Conservation (phyloP, 1,139 yeast species). For the Candida pseudoviswanathii region DNA sequence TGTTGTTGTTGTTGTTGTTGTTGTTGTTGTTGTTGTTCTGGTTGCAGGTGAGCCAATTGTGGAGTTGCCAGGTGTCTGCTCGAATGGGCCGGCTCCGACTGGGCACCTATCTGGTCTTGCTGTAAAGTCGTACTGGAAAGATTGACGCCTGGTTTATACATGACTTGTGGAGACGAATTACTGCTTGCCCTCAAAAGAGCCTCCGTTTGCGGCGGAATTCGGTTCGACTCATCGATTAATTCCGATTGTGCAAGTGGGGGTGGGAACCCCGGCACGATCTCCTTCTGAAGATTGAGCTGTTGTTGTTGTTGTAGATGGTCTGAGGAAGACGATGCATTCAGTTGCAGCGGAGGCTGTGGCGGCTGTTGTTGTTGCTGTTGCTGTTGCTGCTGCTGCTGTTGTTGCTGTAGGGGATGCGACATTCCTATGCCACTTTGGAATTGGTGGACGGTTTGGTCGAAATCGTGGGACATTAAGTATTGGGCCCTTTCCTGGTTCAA, state of each 20-base stretch:
- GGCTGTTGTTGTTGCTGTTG: slow-evolving; percentile 6
- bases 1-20: background rate
- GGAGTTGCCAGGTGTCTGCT: slow-evolving; percentile 1
- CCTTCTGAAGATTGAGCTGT: background rate
- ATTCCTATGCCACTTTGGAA: slow-evolving; percentile 4
- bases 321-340: background rate
- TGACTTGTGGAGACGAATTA: slow-evolving; percentile 1
- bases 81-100: background rate
- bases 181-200: background rate
- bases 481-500: slow-evolving; percentile 9
- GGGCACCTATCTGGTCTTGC: background rate
- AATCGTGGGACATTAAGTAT: slow-evolving; percentile 6
- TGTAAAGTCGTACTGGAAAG: background rate
- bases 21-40: background rate
- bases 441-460: slow-evolving; percentile 10
- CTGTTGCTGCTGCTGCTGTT: slow-evolving; percentile 7
- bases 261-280: background rate
- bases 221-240: background rate
- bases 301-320: slow-evolving; percentile 2
- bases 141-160: slow-evolving; percentile 3
- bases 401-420: slow-evolving; percentile 2
- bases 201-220: background rate
- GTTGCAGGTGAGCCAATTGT: background rate
- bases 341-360: background rate
- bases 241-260: slow-evolving; percentile 3